Base-by-base conservation (phyloP, 805 yeast genomes). In the Candida silvicultrix region DNA sequence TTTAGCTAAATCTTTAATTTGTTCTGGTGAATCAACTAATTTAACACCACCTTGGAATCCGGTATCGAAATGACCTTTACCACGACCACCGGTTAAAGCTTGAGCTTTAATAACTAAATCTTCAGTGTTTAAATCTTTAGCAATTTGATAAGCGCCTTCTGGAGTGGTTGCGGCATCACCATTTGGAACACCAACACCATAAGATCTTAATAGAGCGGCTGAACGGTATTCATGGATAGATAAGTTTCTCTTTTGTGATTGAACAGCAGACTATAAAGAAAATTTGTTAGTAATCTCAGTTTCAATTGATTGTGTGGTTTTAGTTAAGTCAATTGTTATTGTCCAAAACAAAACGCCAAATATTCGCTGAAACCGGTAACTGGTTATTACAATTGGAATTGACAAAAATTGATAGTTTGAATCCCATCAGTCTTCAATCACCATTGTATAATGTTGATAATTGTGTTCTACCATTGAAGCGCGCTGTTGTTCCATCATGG, bases 61-160 rank as follows among this genome's bases (percentile, higher is more conserved):
- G 60, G 82, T 83, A 72, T 90, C 97, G 56, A 94, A 90, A 70
- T 88, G 90, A 53, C 99, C 99, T 71, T 94, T 94, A 72, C 99
- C 99, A 73, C 99, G 84, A 65, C 99, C 99, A 73, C 99, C 99
- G 49, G 99, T 90, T 63, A 94, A 78, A 42, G 97, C 97, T 74
- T 94, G 99, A 51, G 99, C 99, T 76, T 94, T 94, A 68, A 94
- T 78, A 53, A 94, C 99, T 69, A 94, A 74, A 60, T 86, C 95
- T 62, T 83, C 81, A 55, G 86, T 77, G 57, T 78, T 77, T 63
- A 94, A 77, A 47, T 74, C 70, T 70, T 83, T 78, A 57, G 98
- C 98, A 45, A 83, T 81, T 49, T 83, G 75, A 66, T 67, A 86
- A 38, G 98, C 98, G 53, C 85, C 95, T 61, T 85, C 85, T 42